Evolutionary conservation across 495 filamentous ascomycete species (phyloP), one percentile per base, ranked within the genome.

Genomic region (Penicillium manginii): DNA sequence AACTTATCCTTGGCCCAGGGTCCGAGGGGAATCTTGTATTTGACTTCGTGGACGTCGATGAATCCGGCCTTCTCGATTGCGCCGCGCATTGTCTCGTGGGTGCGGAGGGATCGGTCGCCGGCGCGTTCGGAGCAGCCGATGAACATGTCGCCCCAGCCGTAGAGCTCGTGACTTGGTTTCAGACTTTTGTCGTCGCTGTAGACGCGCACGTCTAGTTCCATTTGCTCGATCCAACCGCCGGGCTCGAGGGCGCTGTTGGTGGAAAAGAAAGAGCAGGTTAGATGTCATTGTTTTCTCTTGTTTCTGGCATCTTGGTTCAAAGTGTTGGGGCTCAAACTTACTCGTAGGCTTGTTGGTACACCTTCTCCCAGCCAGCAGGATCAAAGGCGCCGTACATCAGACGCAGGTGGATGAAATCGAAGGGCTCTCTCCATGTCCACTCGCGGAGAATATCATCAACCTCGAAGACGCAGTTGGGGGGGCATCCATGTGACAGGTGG

Each of bases 401-500:
- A 19, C 40, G 40, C 40, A 43, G 1, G 14, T 43, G 40, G 17
- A 43, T 43, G 19, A 43, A 43, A 10, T 43, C 40, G 17, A 43
- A 43, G 3, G 40, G 40, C 8, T 43, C 40, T 43, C 40, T 43
- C 40, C 40, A 43, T 21, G 40, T 43, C 40, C 40, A 43, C 17
- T 43, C 40, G 2, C 40, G 40, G 6, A 43, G 40, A 19, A 43
- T 43, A 18, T 43, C 40, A 6, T 43, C 40, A 9, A 43, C 40
- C 7, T 43, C 40, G 17, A 43, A 43, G 4, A 43, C 40, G 14
- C 40, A 43, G 40, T 43, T 43, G 4, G 40, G 40, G 40, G 8
- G 40, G 40, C 40, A 43, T 43, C 40, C 40, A 43, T 43, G 40
- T 43, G n/a, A 43, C 40, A n/a, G 40, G 40, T 17, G 40, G 40